phyloP scores from a whole-genome alignment of 768 basidiomycete species.

The Grammothele lineata region DNA sequence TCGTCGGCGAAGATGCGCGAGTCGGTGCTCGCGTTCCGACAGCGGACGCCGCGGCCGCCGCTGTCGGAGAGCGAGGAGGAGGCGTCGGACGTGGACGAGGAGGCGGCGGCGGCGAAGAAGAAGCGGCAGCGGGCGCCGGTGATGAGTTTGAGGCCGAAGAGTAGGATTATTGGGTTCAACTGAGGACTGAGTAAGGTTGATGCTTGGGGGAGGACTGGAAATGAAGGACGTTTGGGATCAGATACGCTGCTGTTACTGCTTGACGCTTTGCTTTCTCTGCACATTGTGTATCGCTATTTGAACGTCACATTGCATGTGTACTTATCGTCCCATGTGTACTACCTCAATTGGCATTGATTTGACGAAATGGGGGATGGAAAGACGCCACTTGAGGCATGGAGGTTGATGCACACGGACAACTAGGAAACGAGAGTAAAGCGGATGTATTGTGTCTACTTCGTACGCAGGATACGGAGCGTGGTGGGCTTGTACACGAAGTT shows the following conservation, averaged over 20 bases:
- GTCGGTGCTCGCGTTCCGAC: conserved; percentile 1
- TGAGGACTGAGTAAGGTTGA: background rate
- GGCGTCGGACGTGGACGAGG: conserved; percentile 48
- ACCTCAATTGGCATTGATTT: too few species aligned
- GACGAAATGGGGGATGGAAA: too few species aligned
- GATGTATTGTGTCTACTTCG: conserved; percentile 63
- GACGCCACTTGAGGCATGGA: too few species aligned
- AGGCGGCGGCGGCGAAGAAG: conserved; percentile 36
- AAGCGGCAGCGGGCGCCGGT: conserved; percentile 51
- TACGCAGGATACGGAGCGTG: conserved; percentile 79
- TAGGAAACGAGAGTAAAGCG: too few species aligned
- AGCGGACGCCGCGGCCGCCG: background rate
- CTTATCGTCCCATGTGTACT: too few species aligned
- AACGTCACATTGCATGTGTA: too few species aligned
- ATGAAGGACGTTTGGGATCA: too few species aligned
- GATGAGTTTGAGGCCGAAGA: conserved; percentile 54
- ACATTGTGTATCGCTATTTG: too few species aligned
- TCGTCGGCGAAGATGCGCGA: conserved; percentile 1
- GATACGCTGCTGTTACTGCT: too few species aligned
- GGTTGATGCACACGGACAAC: too few species aligned
- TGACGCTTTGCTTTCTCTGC: too few species aligned
- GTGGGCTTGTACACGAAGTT: conserved; percentile 83
- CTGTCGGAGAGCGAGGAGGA: conserved; percentile 57
- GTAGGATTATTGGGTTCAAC: conserved; percentile 56
- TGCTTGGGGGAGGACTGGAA: background rate